phyloP scores from a whole-genome alignment of 768 basidiomycete genomes.

The Coprinellus micaceus region DNA sequence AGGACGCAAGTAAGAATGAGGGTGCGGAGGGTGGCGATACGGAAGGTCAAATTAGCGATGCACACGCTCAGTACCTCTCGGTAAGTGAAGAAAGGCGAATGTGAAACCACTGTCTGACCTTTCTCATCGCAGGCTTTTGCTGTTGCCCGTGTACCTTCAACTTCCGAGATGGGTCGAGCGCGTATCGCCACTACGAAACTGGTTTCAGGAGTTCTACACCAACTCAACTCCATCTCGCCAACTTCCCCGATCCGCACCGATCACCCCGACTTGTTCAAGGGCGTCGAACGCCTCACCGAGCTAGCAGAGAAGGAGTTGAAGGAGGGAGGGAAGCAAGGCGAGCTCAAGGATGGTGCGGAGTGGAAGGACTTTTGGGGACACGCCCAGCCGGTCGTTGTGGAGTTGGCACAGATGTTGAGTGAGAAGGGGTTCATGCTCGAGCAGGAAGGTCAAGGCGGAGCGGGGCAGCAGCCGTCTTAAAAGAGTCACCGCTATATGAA shows the following conservation, averaged over 20 bases:
- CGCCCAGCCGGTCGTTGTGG: not conserved
- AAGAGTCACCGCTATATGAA: too few relatives aligned
- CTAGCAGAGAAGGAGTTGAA: not conserved
- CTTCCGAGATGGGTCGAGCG: not conserved
- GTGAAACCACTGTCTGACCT: not conserved
- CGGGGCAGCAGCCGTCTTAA: too few relatives aligned
- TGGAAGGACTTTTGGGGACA: not conserved
- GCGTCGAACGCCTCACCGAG: not conserved
- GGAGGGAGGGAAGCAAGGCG: not conserved
- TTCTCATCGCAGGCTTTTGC: not conserved
- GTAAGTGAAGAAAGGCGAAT: not conserved
- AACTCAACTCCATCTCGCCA: not conserved
- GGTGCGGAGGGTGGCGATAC: not conserved
- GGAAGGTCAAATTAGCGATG: not conserved
- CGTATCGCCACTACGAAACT: not conserved
- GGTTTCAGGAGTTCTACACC: not conserved
- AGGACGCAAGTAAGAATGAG: too few relatives aligned
- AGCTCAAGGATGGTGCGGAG: too few relatives aligned
- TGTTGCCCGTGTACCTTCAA: not conserved
- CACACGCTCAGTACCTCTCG: not conserved
- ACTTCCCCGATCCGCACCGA: not conserved
- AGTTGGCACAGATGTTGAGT: not conserved
- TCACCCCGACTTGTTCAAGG: not conserved
- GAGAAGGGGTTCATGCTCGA: not conserved
- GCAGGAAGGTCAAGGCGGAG: not conserved